Percentiles rank a stretch among this genome's conserved stretches.
phyloP scores from a whole-genome alignment of 768 basidiomycete genomes.

The Holtermannia corniformis region DNA sequence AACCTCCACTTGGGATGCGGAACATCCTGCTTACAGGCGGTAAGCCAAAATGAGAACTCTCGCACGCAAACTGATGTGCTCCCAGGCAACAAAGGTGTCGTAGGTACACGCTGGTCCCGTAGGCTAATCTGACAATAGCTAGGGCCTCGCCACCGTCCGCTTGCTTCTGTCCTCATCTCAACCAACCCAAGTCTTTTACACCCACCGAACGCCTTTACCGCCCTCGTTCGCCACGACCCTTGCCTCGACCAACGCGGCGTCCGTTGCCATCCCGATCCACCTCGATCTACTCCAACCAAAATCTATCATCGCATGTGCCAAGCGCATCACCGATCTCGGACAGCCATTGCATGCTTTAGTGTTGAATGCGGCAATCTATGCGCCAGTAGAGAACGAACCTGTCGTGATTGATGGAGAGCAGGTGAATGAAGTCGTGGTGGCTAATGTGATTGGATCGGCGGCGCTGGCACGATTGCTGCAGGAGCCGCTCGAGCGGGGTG shows the following conservation, averaged over 20 bases:
- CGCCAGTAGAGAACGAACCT: neutral
- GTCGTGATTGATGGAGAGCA: neutral
- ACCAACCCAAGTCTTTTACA: neutral
- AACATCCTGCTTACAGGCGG: neutral
- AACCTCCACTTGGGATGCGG: neutral
- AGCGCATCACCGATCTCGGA: neutral
- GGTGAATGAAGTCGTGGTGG: neutral
- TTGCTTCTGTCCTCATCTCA: neutral
- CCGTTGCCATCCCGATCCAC: neutral
- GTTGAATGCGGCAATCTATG: neutral
- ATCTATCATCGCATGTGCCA: neutral
- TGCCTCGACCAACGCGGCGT: neutral
- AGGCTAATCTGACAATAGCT: neutral
- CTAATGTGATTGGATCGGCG: neutral
- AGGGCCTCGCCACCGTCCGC: neutral
- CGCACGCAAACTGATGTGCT: neutral
- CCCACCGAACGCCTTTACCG: neutral
- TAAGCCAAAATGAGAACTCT: neutral
- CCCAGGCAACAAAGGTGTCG: neutral
- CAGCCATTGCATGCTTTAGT: neutral
- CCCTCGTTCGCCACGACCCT: neutral
- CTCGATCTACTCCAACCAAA: neutral
- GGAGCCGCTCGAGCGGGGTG: neutral
- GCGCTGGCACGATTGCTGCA: neutral
- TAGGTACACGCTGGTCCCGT: neutral